Base-by-base conservation (phyloP, 2,329 filamentous ascomycete species). In the Ceratocystis harringtonii region DNA sequence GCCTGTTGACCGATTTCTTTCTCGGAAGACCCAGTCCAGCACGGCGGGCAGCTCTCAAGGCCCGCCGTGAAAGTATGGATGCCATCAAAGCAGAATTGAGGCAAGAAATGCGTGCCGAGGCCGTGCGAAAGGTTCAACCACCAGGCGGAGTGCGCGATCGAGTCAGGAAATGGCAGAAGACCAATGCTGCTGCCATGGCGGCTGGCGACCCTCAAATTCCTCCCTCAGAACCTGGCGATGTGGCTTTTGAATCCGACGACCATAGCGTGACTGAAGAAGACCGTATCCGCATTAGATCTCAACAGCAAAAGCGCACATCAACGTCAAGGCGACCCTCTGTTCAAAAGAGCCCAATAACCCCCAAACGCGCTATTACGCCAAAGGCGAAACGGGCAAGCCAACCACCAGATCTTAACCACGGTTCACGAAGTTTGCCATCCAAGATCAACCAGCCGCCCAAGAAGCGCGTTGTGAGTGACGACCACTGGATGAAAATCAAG, bases 391-490 rank as follows among this genome's bases (percentile, higher is more conserved):
- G 62, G 3, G 17, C 22, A 3, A 60, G 62, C 28, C 43, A 43
- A 30, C n/a, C 45, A 7, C 61, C 44, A 32, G 61, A 63, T 28
- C 44, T 63, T 10, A 65, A 65, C 30, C 58, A 67, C 17, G 66
- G 66, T 7, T 67, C 28, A 63, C 65, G 58, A 66, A 69, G 58
- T 66, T 69, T 57, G 67, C 68, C 41, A 73, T 75, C 61, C 68
- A 72, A 63, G 69, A 72, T 52, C 71, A 74, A 84, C 63, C 74
- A 79, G 62, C 84, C 89, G 58, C 92, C 92, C 17, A 91, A 90
- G 76, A 96, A 95, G 79, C 84, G 92, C 69, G 90, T 97, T 64
- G 84, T 96, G 68, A 96, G 92, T 73, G 92, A 97, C 76, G 88
- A 89, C 65, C 89, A 96, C 76, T 97, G 92, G 89, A 84, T 84